Evolutionary conservation across 441 rosid genomes (phyloP).

Genomic region (Eutrema salsugineum): DNA sequence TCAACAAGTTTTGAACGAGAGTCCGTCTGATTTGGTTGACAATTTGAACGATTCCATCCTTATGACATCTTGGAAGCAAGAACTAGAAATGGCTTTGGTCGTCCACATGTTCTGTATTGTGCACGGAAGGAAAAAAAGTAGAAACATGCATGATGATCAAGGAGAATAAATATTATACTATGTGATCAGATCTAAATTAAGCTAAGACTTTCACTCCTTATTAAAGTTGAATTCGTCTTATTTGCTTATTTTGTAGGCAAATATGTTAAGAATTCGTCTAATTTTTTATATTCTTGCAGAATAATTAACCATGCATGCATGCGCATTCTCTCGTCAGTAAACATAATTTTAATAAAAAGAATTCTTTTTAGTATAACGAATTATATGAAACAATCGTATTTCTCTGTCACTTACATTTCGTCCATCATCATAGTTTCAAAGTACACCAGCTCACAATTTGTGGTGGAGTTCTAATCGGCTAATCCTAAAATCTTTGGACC

Average conservation of each 20-base stretch:
- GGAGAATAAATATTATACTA: not conserved
- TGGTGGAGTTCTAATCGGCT: conserved; percentile 3
- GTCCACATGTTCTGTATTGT: conserved; percentile 11
- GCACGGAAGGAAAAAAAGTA: not conserved
- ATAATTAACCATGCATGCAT: not conserved
- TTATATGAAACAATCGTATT: too few relatives aligned
- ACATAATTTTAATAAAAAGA: too few relatives aligned
- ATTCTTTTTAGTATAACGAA: too few relatives aligned
- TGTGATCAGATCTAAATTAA: not conserved
- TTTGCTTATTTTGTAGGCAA: not conserved
- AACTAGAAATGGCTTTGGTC: conserved; percentile 14
- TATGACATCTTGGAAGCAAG: conserved; percentile 19
- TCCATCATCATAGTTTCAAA: not conserved
- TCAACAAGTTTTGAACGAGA: conserved; percentile 11
- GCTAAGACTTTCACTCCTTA: not conserved
- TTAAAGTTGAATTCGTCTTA: not conserved
- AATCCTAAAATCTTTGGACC: conserved; percentile 1
- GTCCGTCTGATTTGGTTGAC: conserved; percentile 18
- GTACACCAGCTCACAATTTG: not conserved
- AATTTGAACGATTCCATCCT: not conserved
- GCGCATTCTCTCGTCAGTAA: not conserved
- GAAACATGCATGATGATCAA: not conserved
- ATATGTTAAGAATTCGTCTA: too few relatives aligned
- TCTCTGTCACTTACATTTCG: not conserved
- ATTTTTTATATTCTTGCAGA: too few relatives aligned